Base-by-base conservation (phyloP, 805 yeast species). In the Teunomyces lycoperdinae region DNA sequence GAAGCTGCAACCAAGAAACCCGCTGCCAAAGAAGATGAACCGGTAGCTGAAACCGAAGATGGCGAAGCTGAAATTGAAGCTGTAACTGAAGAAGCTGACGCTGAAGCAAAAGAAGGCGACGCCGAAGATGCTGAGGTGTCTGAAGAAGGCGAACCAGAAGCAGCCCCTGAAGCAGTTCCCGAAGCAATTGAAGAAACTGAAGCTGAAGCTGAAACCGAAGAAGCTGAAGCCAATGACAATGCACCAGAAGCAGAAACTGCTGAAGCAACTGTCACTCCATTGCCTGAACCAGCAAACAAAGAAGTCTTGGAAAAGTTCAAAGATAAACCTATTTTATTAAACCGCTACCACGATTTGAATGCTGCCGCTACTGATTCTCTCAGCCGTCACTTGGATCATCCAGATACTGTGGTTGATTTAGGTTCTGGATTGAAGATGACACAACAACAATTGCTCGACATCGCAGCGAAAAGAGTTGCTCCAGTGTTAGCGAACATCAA, bases 381-480 rank as follows among this genome's bases (percentile, higher is more conserved):
- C 55, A 63, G 74, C 38, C 71, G 71, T 32, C 64, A 61, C 38
- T 66, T 79, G 50, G 77, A 73, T 48, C 80, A 78, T 56, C 79
- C 80, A 1, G 73, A 76, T 52, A 70, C 77, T 61, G 61, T 73
- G 20, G 62, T 79, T 52, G 76, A 77, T 54, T 66, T 80, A 51
- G 85, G 85, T 47, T 73, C 77, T 40, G 84, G 84, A 14, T 69
- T 79, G 60, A 68, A 60, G 42, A 68, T 80, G 69, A 75, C 84
- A 41, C 81, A 80, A 54, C 75, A 74, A 46, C 81, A 79, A 60
- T 73, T 80, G 51, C 68, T 78, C 54, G 84, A 71, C 44, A 75
- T 80, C 57, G 84, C 84, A 17, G 76, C 77, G 34, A 68, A 68
- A 52, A 71, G 84, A 53, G 81, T 80, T 33, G 77, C 79, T 30